A percentile compares a stretch with the other conserved stretches of the same genome.
Evolutionary conservation across 768 basidiomycete genomes (phyloP).

Genomic region (Omphalotus guepiniiformis): DNA sequence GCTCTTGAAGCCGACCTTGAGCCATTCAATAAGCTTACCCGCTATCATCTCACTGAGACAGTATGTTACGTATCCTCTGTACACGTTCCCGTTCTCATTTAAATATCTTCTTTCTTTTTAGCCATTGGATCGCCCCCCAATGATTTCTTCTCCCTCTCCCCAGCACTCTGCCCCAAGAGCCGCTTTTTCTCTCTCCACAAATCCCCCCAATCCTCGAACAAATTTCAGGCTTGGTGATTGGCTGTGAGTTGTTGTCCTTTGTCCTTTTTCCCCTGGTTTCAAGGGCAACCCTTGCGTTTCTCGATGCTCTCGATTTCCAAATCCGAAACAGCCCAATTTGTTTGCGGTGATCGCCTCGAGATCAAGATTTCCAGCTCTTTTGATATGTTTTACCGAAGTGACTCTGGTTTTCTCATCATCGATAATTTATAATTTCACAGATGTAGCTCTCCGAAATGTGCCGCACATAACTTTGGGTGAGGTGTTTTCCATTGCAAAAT

Average conservation of each 20-base stretch:
- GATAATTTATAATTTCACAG: constrained; percentile 28
- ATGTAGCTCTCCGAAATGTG: constrained; percentile 65
- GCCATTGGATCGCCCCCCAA: constrained; percentile 5
- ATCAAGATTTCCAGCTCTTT: constrained; percentile 1
- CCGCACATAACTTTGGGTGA: constrained; percentile 84
- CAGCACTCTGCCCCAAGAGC: constrained; percentile 15
- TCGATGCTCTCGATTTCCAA: constrained; percentile 15
- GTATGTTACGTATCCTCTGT: constrained; percentile 3
- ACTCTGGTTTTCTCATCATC: neutral
- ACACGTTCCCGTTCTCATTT: constrained; percentile 11
- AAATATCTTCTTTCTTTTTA: constrained; percentile 17
- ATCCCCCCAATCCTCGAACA: constrained; percentile 67
- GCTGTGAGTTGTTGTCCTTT: constrained; percentile 51
- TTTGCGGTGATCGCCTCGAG: constrained; percentile 1
- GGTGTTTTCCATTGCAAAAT: constrained; percentile 31
- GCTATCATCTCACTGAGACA: constrained; percentile 28
- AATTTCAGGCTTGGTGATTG: constrained; percentile 69
- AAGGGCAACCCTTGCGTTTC: constrained; percentile 14
- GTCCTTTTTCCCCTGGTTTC: constrained; percentile 14
- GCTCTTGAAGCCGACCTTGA: constrained; percentile 63
- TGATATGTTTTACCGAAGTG: neutral
- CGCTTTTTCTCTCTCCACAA: constrained; percentile 59
- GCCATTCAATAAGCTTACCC: constrained; percentile 52
- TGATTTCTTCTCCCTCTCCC: constrained; percentile 16
- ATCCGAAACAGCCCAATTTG: constrained; percentile 5